Conservation (phyloP, 371 early-diverging fungal genomes). For the Mortierella sp. region DNA sequence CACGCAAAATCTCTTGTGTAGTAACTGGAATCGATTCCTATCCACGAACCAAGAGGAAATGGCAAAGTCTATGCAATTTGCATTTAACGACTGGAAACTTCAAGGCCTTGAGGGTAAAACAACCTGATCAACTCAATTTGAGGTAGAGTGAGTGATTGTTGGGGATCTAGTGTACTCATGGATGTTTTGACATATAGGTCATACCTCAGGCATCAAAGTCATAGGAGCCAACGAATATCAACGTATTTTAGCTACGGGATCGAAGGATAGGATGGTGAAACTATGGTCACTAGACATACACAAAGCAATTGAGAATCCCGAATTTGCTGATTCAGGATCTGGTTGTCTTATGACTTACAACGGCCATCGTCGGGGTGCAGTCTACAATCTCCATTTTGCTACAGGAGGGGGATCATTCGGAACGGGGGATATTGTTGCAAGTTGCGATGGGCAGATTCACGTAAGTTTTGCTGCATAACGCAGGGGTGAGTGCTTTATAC, state of each 20-base stretch:
- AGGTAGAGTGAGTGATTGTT: neutral
- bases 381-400: constrained; percentile 70
- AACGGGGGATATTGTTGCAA: constrained; percentile 67
- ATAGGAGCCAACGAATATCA: constrained; percentile 71
- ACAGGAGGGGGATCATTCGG: constrained; percentile 63
- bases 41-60: constrained; percentile 78
- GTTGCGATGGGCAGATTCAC: constrained; percentile 77
- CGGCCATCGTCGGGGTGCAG: constrained; percentile 66
- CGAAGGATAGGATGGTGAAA: constrained; percentile 75
- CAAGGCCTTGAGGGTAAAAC: constrained; percentile 68
- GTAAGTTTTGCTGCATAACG: constrained; percentile 51
- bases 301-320: constrained; percentile 71
- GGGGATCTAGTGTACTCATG: neutral
- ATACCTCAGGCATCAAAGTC: constrained; percentile 64
- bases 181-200: constrained; percentile 50
- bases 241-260: constrained; percentile 73
- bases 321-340: constrained; percentile 64
- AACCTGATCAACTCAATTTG: neutral
- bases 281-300: constrained; percentile 79
- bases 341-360: constrained; percentile 72
- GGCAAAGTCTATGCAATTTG: constrained; percentile 79
- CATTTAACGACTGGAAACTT: constrained; percentile 75
- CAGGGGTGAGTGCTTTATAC: too few species aligned
- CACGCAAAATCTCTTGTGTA: constrained; percentile 15
- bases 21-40: constrained; percentile 77